A percentile compares a stretch with the other conserved stretches of the same genome.
Evolutionary conservation across 1,284 basidiomycete genomes (phyloP).

Genomic region (Hemileia vastatrix): DNA sequence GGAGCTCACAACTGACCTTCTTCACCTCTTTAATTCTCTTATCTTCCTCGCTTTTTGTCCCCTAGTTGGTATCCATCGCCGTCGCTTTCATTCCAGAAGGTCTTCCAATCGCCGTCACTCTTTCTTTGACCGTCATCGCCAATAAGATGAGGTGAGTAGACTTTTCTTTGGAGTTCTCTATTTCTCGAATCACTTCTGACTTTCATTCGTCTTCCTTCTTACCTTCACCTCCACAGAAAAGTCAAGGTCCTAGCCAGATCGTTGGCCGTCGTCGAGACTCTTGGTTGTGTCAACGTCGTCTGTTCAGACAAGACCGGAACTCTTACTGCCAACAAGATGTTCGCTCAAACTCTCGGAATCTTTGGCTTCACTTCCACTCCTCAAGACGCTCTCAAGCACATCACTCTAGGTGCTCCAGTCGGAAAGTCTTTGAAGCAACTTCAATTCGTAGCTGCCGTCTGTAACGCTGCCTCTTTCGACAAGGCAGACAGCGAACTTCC

Average conservation of each 20-base stretch:
- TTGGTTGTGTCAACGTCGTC: constrained; percentile 53
- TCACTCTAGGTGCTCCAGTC: constrained; percentile 20
- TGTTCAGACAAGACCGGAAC: constrained; percentile 57
- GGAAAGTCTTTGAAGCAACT: background rate
- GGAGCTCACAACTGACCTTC: too few species aligned
- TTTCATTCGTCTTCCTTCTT: constrained; percentile 39
- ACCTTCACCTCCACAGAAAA: too few species aligned
- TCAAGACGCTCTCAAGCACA: constrained; percentile 27
- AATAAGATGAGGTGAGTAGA: constrained; percentile 39
- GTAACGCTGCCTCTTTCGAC: constrained; percentile 48
- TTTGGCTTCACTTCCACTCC: constrained; percentile 38
- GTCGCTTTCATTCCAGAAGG: constrained; percentile 43
- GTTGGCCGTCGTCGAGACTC: constrained; percentile 55
- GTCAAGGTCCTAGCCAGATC: constrained; percentile 56
- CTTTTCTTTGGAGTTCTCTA: background rate
- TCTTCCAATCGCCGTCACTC: constrained; percentile 48
- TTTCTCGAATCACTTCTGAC: constrained; percentile 22
- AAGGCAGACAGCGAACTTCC: too few species aligned
- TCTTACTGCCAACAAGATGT: constrained; percentile 48
- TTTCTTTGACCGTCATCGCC: constrained; percentile 52
- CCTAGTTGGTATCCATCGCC: constrained; percentile 23
- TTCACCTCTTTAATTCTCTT: background rate
- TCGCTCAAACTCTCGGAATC: constrained; percentile 34
- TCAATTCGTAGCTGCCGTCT: constrained; percentile 43
- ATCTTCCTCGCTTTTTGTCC: background rate